These are phyloP conservation scores for Paramecium sonneborni DNA, from an alignment of 73 alveolate genomes.

Conservation along the genomic window DNA sequence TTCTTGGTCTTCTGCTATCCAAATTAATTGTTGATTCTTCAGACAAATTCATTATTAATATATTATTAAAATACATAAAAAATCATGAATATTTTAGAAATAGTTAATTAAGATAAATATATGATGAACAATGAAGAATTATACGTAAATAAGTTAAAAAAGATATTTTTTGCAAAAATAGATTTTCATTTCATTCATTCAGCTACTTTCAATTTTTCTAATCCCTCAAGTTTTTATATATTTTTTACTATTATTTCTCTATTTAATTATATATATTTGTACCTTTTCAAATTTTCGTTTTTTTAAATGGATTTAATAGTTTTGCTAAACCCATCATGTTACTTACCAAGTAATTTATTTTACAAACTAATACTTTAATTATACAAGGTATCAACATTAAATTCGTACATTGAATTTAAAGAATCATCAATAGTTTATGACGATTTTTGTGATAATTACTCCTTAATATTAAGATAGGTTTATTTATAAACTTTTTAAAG, in stretches of 20 bases:
- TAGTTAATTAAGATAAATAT: too few relatives aligned
- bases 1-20: slow-evolving; percentile 13
- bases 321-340: slow-evolving; percentile 18
- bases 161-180: not conserved
- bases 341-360: not conserved
- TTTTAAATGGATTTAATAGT: not conserved
- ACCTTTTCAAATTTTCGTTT: not conserved
- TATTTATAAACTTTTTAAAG: not conserved
- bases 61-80: not conserved
- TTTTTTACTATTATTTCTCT: not conserved
- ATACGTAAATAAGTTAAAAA: too few relatives aligned
- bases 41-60: slow-evolving; percentile 11
- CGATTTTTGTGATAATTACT: not conserved
- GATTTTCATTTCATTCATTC: not conserved
- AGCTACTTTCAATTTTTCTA: not conserved
- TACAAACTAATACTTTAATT: not conserved
- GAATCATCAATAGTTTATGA: not conserved
- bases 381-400: slow-evolving; percentile 11
- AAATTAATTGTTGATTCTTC: slow-evolving; percentile 30
- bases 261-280: not conserved
- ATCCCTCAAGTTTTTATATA: not conserved
- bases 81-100: not conserved
- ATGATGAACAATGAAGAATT: too few relatives aligned
- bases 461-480: not conserved
- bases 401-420: not conserved